Percentiles rank a stretch among this genome's conserved stretches.
These are phyloP conservation scores for Aquilaria malaccensis DNA, from an alignment of 345 rosid genomes.

Conservation along the genomic window DNA sequence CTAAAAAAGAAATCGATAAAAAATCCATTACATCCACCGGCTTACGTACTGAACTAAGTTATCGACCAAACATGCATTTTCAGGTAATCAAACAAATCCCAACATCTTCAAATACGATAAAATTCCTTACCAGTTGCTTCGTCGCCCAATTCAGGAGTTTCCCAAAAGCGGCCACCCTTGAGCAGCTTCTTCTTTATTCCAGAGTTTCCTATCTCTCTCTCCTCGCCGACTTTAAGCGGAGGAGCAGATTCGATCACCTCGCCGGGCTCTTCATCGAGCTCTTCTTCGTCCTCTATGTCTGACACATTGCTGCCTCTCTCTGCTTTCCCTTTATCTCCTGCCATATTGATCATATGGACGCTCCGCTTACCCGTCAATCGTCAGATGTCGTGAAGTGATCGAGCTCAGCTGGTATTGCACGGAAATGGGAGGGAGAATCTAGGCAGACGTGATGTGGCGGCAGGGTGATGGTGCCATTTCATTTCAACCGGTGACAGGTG, in stretches of 20 bases:
- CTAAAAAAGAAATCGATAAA: neutral
- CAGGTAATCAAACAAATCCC: neutral
- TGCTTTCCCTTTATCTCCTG: conserved; percentile 15
- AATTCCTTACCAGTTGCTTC: conserved; percentile 36
- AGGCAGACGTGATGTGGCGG: conserved; percentile 8
- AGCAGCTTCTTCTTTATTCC: conserved; percentile 51
- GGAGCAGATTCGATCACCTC: conserved; percentile 63
- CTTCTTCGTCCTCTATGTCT: conserved; percentile 26
- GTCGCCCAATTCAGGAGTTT: conserved; percentile 51
- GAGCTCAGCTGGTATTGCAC: neutral
- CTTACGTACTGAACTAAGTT: conserved; percentile 30
- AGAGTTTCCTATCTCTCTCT: conserved; percentile 30
- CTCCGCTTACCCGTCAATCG: no score
- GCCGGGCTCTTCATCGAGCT: conserved; percentile 57
- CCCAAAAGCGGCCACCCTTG: conserved; percentile 39
- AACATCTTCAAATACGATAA: neutral
- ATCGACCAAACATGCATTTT: neutral
- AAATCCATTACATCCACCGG: no score
- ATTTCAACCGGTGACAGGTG: no score
- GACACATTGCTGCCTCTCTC: conserved; percentile 20
- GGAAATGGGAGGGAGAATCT: neutral
- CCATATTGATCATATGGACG: conserved; percentile 5
- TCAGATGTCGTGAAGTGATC: neutral
- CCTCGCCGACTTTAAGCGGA: conserved; percentile 52
- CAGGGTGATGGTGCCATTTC: conserved; percentile 1